Conservation (phyloP, 2,329 filamentous ascomycete genomes). For the Neonectria faginata region DNA sequence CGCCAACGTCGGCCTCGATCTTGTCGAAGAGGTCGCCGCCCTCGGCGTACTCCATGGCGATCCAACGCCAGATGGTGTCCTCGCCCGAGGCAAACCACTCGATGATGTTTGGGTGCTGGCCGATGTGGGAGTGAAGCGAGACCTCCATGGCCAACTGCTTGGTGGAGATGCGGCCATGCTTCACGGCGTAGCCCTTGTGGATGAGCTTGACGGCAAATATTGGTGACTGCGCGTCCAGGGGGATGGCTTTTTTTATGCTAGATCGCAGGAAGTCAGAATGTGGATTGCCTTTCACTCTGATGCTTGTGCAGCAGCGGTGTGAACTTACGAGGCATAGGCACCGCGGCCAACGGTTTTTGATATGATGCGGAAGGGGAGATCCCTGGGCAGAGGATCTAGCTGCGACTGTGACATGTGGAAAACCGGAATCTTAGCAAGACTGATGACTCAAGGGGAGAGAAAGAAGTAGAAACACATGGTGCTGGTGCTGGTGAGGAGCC, state of each 20-base stretch:
- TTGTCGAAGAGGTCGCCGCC: conserved; percentile 99
- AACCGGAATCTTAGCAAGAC: not conserved
- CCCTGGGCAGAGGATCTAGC: conserved; percentile 82
- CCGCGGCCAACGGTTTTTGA: conserved; percentile 97
- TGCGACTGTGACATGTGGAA: conserved; percentile 78
- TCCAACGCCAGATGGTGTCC: conserved; percentile 91
- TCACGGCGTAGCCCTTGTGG: conserved; percentile 94
- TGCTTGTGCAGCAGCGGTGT: conserved; percentile 17
- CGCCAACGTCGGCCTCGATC: conserved; percentile 96
- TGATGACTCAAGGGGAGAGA: not conserved
- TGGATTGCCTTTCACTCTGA: not conserved
- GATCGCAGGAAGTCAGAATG: conserved; percentile 16
- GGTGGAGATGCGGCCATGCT: conserved; percentile 85
- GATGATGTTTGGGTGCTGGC: conserved; percentile 92
- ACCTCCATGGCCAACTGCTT: conserved; percentile 95
- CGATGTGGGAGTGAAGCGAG: conserved; percentile 87
- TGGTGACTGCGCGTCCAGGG: conserved; percentile 74
- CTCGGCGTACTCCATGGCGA: conserved; percentile 96
- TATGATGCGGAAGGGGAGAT: conserved; percentile 93
- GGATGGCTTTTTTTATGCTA: conserved; percentile 93
- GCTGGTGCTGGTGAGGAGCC: not conserved
- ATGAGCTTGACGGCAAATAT: conserved; percentile 99
- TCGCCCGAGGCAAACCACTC: conserved; percentile 91
- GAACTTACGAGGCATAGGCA: conserved; percentile 91
- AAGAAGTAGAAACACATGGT: conserved; percentile 13